phyloP scores from a whole-genome alignment of 176 grass and related monocot genomes.

The Musa troglodytarum region DNA sequence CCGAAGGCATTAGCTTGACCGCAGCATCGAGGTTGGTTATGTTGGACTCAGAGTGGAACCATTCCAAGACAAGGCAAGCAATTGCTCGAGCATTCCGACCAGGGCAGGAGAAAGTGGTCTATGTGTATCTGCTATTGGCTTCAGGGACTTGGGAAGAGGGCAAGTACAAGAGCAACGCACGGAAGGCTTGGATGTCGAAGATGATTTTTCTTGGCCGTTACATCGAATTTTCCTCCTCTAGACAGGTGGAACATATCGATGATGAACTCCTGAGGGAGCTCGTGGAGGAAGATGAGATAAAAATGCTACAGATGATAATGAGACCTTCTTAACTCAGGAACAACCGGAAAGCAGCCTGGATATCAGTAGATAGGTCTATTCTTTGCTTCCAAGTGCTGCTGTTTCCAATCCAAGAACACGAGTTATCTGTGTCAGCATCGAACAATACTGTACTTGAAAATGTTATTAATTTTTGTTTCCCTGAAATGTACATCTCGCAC shows the following conservation, averaged over 20 bases:
- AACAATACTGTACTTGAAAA: too few species aligned
- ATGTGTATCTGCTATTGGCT: slow-evolving; percentile 64
- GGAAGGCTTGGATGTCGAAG: slow-evolving; percentile 69
- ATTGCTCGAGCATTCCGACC: slow-evolving; percentile 81
- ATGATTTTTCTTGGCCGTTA: slow-evolving; percentile 61
- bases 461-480: too few species aligned
- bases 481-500: too few species aligned
- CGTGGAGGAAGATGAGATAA: slow-evolving; percentile 47
- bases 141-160: slow-evolving; percentile 80
- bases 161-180: slow-evolving; percentile 59
- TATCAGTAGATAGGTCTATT: too few species aligned
- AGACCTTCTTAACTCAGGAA: background rate
- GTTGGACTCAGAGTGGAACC: slow-evolving; percentile 96
- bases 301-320: slow-evolving; percentile 1
- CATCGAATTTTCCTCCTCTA: slow-evolving; percentile 23
- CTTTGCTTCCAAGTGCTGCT: too few species aligned
- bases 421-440: too few species aligned
- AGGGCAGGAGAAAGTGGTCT: slow-evolving; percentile 72
- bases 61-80: slow-evolving; percentile 83
- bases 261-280: slow-evolving; percentile 70
- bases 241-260: slow-evolving; percentile 25
- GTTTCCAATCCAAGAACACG: too few species aligned
- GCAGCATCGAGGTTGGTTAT: slow-evolving; percentile 79
- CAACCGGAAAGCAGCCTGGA: too few species aligned
- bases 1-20: slow-evolving; percentile 84